Conservation (phyloP, 768 basidiomycete species). For the Boletales sp. region DNA sequence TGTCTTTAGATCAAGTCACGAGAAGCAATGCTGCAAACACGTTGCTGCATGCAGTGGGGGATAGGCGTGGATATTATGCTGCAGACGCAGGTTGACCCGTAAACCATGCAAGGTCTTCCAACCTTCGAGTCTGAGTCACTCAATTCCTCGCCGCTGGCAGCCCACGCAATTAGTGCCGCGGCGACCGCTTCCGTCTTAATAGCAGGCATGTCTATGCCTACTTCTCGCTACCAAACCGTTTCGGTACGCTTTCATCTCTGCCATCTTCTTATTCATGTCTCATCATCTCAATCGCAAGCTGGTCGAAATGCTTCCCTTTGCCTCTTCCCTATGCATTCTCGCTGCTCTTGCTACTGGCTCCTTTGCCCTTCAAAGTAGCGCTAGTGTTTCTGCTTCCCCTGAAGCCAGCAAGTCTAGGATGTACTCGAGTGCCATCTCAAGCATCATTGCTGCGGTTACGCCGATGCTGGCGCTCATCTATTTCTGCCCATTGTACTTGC, state of each 20-base stretch:
- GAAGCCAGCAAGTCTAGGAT: slow-evolving; percentile 29
- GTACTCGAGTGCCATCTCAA: slow-evolving; percentile 35
- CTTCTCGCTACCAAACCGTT: slow-evolving; percentile 24
- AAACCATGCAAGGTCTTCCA: slow-evolving; percentile 32
- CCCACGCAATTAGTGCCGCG: slow-evolving; percentile 29
- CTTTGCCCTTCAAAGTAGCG: slow-evolving; percentile 24
- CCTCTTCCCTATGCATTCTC: slow-evolving; percentile 32
- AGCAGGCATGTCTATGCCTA: slow-evolving; percentile 26
- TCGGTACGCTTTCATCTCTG: slow-evolving; percentile 25
- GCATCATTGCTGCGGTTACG: slow-evolving; percentile 32
- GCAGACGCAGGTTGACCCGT: slow-evolving; percentile 20
- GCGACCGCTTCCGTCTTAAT: slow-evolving; percentile 31
- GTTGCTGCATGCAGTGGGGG: slow-evolving; percentile 22
- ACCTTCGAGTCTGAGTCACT: slow-evolving; percentile 26
- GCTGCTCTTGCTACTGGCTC: slow-evolving; percentile 32
- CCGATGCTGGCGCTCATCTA: slow-evolving; percentile 42
- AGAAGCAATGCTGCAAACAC: slow-evolving; percentile 30
- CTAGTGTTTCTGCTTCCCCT: slow-evolving; percentile 9
- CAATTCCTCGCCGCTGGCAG: slow-evolving; percentile 24
- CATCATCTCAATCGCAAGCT: slow-evolving; percentile 24
- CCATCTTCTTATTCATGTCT: slow-evolving; percentile 12
- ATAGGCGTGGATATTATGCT: slow-evolving; percentile 24
- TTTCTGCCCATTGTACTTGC: slow-evolving; percentile 48
- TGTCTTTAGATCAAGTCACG: slow-evolving; percentile 9
- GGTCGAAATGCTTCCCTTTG: slow-evolving; percentile 37